Evolutionary conservation across 2,329 filamentous ascomycete species (phyloP).

Genomic region (Botrytis porri): DNA sequence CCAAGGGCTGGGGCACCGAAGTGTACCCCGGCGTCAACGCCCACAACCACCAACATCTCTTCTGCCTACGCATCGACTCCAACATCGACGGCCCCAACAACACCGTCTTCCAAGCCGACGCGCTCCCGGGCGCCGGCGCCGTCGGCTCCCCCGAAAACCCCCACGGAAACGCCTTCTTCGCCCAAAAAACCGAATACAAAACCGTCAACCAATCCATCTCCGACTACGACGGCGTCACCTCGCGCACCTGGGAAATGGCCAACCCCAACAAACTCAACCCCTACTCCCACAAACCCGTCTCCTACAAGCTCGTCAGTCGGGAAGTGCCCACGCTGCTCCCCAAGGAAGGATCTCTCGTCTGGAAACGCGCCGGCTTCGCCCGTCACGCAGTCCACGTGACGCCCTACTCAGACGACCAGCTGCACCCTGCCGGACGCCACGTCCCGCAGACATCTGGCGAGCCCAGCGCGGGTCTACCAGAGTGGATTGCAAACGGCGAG

Average conservation of each 20-base stretch:
- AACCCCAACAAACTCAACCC: constrained; percentile 84
- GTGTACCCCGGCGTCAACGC: constrained; percentile 89
- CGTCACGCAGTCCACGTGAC: constrained; percentile 58
- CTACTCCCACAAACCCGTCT: constrained; percentile 78
- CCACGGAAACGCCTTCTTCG: constrained; percentile 88
- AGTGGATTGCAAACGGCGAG: constrained; percentile 56
- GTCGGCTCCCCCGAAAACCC: constrained; percentile 79
- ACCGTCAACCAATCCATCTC: constrained; percentile 67
- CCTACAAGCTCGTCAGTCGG: constrained; percentile 85
- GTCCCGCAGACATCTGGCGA: constrained; percentile 54
- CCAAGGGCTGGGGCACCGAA: constrained; percentile 84
- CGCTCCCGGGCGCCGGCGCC: constrained; percentile 64
- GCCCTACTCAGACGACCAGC: constrained; percentile 62
- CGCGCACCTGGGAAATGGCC: constrained; percentile 84
- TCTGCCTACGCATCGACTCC: constrained; percentile 83
- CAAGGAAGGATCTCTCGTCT: constrained; percentile 74
- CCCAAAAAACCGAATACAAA: constrained; percentile 74
- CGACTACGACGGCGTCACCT: constrained; percentile 77
- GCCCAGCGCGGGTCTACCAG: constrained; percentile 45
- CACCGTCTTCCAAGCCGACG: constrained; percentile 81
- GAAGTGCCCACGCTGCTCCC: constrained; percentile 78
- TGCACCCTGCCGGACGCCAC: constrained; percentile 58
- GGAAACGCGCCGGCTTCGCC: constrained; percentile 57
- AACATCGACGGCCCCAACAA: constrained; percentile 85
- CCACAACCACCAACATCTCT: constrained; percentile 94